Conservation (phyloP, 139 green algal species). For the Marvania coccoides region DNA sequence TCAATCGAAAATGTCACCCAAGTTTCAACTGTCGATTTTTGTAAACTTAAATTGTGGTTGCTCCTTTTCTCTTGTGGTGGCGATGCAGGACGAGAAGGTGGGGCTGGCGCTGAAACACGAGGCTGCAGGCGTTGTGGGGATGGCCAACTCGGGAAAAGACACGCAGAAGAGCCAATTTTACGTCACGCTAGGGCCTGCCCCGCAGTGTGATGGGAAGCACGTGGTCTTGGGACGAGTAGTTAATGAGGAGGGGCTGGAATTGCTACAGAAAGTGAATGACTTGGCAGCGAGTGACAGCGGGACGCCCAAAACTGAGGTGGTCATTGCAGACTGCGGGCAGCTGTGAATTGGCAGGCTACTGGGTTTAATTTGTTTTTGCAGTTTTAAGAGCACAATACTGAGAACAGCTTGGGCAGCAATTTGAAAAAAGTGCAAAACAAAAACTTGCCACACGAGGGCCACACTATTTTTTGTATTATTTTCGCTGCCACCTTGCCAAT, state of each 20-base stretch:
- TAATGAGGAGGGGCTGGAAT: constrained; percentile 50
- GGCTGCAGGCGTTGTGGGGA: constrained; percentile 50
- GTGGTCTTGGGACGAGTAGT: constrained; percentile 77
- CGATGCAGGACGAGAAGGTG: constrained; percentile 77
- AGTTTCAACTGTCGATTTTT: too few species aligned
- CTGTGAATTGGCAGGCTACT: constrained; percentile 7
- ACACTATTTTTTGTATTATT: too few species aligned
- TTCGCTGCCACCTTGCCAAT: too few species aligned
- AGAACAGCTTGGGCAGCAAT: too few species aligned
- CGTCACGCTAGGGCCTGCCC: constrained; percentile 60
- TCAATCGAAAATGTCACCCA: too few species aligned
- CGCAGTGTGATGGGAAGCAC: constrained; percentile 76
- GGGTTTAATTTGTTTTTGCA: background rate
- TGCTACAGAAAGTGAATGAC: constrained; percentile 63
- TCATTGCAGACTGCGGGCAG: constrained; percentile 51
- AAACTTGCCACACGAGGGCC: too few species aligned
- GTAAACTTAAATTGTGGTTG: too few species aligned
- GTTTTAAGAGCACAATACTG: too few species aligned
- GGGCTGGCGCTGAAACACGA: constrained; percentile 73
- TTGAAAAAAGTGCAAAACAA: too few species aligned
- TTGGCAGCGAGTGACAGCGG: constrained; percentile 39
- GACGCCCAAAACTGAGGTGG: constrained; percentile 30
- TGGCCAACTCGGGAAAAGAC: constrained; percentile 88
- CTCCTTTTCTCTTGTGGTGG: background rate
- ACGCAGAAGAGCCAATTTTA: constrained; percentile 83